These are phyloP conservation scores for Tubosaeta brunneosetosa DNA, from an alignment of 768 basidiomycete species.

Conservation along the genomic window DNA sequence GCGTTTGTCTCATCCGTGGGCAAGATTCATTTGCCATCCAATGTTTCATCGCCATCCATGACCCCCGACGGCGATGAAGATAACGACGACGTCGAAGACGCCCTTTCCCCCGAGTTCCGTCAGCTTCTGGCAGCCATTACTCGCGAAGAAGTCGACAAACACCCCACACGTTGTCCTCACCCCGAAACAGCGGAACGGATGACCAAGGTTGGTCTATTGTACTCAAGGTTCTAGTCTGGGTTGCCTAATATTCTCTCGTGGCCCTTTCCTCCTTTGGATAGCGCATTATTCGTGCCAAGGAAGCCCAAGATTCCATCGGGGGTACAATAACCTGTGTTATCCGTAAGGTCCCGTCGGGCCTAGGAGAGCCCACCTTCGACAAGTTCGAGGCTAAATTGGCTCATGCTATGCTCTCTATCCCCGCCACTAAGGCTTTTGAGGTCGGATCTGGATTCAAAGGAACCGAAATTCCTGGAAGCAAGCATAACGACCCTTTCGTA, in stretches of 20 bases:
- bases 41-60: conserved; percentile 39
- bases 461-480: conserved; percentile 86
- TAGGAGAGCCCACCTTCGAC: conserved; percentile 98
- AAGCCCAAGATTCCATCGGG: conserved; percentile 88
- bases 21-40: conserved; percentile 75
- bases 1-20: conserved; percentile 97
- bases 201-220: conserved; percentile 58
- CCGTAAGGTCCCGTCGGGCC: conserved; percentile 81
- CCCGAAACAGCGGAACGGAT: conserved; percentile 83
- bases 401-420: conserved; percentile 98
- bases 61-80: conserved; percentile 49
- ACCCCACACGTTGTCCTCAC: conserved; percentile 87
- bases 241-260: conserved; percentile 34
- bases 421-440: conserved; percentile 97
- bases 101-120: conserved; percentile 78
- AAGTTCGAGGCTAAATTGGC: conserved; percentile 94
- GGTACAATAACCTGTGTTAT: conserved; percentile 98
- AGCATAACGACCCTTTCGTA: conserved; percentile 90
- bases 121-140: conserved; percentile 74
- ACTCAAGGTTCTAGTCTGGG: not conserved
- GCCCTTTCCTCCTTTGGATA: conserved; percentile 28
- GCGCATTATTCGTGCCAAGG: conserved; percentile 93
- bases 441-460: conserved; percentile 96
- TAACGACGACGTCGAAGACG: conserved; percentile 60
- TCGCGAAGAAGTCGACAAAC: conserved; percentile 83